Conservation (phyloP, 1,139 yeast species). For the Debaryomyces nepalensis region DNA sequence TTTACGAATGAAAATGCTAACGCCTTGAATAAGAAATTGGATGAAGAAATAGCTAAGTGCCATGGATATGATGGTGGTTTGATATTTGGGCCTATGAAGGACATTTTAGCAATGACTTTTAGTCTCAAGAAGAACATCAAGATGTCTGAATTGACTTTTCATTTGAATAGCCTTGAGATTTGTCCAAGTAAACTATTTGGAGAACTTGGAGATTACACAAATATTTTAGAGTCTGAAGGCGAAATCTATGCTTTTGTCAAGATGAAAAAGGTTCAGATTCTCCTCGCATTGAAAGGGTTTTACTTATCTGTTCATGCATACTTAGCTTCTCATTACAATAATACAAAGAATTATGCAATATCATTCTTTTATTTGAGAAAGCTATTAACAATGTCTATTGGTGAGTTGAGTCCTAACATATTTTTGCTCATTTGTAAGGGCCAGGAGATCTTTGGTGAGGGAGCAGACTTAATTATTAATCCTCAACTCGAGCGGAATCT, state of each 20-base stretch:
- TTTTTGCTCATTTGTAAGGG: slow-evolving; percentile 5
- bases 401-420: slow-evolving; percentile 34
- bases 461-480: slow-evolving; percentile 31
- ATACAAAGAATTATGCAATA: slow-evolving; percentile 23
- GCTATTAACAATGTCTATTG: slow-evolving; percentile 25
- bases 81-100: slow-evolving; percentile 16
- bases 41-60: slow-evolving; percentile 20
- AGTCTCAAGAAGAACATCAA: slow-evolving; percentile 22
- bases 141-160: slow-evolving; percentile 21
- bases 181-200: slow-evolving; percentile 17
- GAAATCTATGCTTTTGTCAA: slow-evolving; percentile 18
- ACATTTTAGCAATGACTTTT: slow-evolving; percentile 8
- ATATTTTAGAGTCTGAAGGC: slow-evolving; percentile 16
- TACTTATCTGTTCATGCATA: slow-evolving; percentile 36
- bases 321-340: slow-evolving; percentile 39
- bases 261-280: slow-evolving; percentile 17
- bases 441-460: slow-evolving; percentile 29
- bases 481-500: slow-evolving; percentile 30
- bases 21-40: slow-evolving; percentile 19
- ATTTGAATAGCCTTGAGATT: slow-evolving; percentile 24
- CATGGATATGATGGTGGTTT: slow-evolving; percentile 18
- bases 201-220: slow-evolving; percentile 15
- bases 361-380: slow-evolving; percentile 37
- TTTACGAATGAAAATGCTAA: slow-evolving; percentile 5
- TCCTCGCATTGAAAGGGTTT: slow-evolving; percentile 28